A percentile compares a stretch with the other conserved stretches of the same genome.
These are phyloP conservation scores for Phoma sp. DNA, from an alignment of 2,329 filamentous ascomycete species.

Conservation along the genomic window DNA sequence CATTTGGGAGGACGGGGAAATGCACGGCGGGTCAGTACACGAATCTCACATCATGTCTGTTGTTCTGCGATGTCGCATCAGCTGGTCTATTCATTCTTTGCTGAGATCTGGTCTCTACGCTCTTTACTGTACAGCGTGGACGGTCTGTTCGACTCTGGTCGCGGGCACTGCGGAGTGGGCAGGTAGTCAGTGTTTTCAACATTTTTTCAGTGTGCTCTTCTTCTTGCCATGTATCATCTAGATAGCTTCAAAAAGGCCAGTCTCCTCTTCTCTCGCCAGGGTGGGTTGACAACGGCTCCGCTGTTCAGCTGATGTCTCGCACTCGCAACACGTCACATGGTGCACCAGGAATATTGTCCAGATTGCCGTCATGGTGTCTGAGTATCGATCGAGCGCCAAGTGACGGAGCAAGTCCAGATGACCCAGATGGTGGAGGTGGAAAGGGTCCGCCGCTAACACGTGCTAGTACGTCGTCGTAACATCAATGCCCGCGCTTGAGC, in stretches of 20 bases:
- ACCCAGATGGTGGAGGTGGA: slow-evolving; percentile 11
- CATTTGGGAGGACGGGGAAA: slow-evolving; percentile 26
- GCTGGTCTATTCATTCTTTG: slow-evolving; percentile 25
- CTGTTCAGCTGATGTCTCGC: slow-evolving; percentile 14
- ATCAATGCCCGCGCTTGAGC: slow-evolving; percentile 28
- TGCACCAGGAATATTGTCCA: not conserved
- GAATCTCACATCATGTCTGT: slow-evolving; percentile 44
- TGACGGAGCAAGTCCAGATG: slow-evolving; percentile 10
- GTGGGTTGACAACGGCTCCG: slow-evolving; percentile 28
- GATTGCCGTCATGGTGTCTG: slow-evolving; percentile 21
- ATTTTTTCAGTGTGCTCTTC: slow-evolving; percentile 24
- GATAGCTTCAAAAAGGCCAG: slow-evolving; percentile 38
- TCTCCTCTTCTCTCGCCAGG: slow-evolving; percentile 27
- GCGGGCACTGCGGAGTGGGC: slow-evolving; percentile 22
- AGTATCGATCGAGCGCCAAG: slow-evolving; percentile 15
- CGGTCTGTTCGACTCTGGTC: slow-evolving; percentile 20
- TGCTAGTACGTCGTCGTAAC: slow-evolving; percentile 41
- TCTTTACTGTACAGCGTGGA: slow-evolving; percentile 32
- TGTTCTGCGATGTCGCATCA: slow-evolving; percentile 34
- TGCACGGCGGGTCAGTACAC: slow-evolving; percentile 35
- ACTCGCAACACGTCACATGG: not conserved
- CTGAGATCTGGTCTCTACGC: slow-evolving; percentile 24
- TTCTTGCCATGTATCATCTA: slow-evolving; percentile 41
- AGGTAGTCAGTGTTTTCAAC: slow-evolving; percentile 4
- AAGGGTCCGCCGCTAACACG: slow-evolving; percentile 27